A percentile compares a stretch with the other conserved stretches of the same genome.
These are phyloP conservation scores for Pythium dissimile DNA, from an alignment of 352 stramenopile species.

Conservation along the genomic window DNA sequence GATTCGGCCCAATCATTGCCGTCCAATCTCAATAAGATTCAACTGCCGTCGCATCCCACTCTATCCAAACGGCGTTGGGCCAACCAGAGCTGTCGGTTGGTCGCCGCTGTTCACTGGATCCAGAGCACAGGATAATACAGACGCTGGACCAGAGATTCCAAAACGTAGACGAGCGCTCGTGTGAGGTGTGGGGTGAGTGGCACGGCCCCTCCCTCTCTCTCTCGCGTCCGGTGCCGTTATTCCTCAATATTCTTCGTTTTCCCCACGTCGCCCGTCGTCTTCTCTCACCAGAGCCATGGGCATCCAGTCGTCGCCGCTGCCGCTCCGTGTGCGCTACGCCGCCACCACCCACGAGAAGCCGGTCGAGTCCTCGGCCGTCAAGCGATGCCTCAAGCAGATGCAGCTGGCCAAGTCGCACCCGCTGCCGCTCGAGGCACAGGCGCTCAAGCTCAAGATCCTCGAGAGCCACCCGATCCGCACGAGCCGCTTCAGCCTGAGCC, in stretches of 20 bases:
- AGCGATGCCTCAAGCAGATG: slow-evolving; percentile 35
- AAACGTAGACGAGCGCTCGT: slow-evolving; percentile 25
- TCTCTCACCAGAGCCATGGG: slow-evolving; percentile 31
- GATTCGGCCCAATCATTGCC: background rate
- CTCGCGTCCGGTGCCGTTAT: slow-evolving; percentile 7
- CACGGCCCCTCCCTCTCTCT: too few species aligned
- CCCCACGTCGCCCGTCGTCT: background rate
- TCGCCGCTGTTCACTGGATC: background rate
- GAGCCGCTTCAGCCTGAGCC: slow-evolving; percentile 51
- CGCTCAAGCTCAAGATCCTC: slow-evolving; percentile 60
- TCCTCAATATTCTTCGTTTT: slow-evolving; percentile 9
- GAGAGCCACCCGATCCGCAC: slow-evolving; percentile 36
- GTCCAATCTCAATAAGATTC: slow-evolving; percentile 26
- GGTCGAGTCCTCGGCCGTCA: slow-evolving; percentile 29
- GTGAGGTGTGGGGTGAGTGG: too few species aligned
- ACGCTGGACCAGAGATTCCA: slow-evolving; percentile 4
- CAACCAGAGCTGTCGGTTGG: slow-evolving; percentile 11
- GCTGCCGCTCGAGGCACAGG: slow-evolving; percentile 42
- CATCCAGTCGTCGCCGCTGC: slow-evolving; percentile 28
- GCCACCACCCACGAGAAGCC: slow-evolving; percentile 24
- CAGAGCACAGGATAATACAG: background rate
- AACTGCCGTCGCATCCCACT: background rate
- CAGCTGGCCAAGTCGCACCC: slow-evolving; percentile 23
- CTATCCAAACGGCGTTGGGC: too few species aligned
- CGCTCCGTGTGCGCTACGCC: slow-evolving; percentile 15